Evolutionary conservation across 2,329 filamentous ascomycete species (phyloP), one percentile per base, ranked within the genome.

Genomic region (Davidsoniella neocaledoniae): DNA sequence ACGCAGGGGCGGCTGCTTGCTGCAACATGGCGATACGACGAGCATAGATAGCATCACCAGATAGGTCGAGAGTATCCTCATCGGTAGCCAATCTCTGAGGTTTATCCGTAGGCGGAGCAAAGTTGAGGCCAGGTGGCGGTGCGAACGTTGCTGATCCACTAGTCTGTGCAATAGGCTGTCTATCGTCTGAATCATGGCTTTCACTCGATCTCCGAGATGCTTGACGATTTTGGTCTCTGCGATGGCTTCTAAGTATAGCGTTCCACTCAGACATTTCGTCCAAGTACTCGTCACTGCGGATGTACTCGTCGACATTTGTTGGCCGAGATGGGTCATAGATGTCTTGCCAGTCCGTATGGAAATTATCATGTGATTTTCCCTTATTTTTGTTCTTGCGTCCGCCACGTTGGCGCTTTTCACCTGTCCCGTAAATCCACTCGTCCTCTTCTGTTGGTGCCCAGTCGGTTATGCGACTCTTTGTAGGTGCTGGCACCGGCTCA

Each of bases 231-330:
- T 57, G 58, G 64, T 52, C 69, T 57, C 72, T 73, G 42, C 79
- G 72, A 60, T 87, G 83, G 12, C 78, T 77, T 62, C 91, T 88
- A 12, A 94, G 69, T 37, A 83, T 67, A 39, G 81, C 77, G 61
- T 88, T 93, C 88, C 88, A 95, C 58, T 93, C 86, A 51, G 77
- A 73, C 3, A 87, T 75, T 61, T 93, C 86, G 16, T 74, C 69
- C 53, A 88, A 76, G 60, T 85, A 82, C 65, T 94, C 87, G 52
- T 93, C 86, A 59, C 86, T 91, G 53, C 79, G 72, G 53, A 84
- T 74, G 61, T 91, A 95, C 59, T 90, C 83, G 50, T 88, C 83
- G 46, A 90, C 83, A 56, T 80, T 87, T 39, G 85, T 93, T 7
- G 88, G 87, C 38, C 83, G 70, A 9, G 81, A 71, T 1, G 86